Evolutionary conservation across 2,329 filamentous ascomycete genomes (phyloP).

Genomic region (Hysterium pulicare): DNA sequence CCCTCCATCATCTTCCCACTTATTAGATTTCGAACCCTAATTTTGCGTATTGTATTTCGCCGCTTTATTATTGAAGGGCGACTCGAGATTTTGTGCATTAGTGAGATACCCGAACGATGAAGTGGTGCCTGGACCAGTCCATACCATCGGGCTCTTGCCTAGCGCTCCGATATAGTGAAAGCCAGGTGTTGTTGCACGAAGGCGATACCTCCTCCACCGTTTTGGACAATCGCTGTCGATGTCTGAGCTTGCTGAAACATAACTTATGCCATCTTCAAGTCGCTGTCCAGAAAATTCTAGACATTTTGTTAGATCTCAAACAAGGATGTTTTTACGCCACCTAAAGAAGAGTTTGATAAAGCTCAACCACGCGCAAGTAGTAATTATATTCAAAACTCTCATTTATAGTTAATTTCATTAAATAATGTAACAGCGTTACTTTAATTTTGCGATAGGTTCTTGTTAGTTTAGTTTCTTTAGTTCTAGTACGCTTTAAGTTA

Average conservation of each 20-base stretch:
- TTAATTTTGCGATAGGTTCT: too few relatives aligned
- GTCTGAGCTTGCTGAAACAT: constrained; percentile 1
- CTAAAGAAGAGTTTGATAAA: not conserved
- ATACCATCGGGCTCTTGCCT: constrained; percentile 1
- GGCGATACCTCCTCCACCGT: constrained; percentile 1
- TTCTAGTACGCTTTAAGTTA: too few relatives aligned
- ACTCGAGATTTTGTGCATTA: constrained; percentile 1
- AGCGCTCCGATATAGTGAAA: constrained; percentile 1
- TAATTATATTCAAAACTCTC: too few relatives aligned
- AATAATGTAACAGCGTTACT: too few relatives aligned
- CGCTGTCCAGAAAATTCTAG: constrained; percentile 1
- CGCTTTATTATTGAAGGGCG: constrained; percentile 1
- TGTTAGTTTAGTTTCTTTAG: too few relatives aligned
- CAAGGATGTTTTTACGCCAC: constrained; percentile 1
- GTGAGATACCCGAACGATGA: constrained; percentile 1
- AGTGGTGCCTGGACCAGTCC: constrained; percentile 1
- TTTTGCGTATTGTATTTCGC: constrained; percentile 1
- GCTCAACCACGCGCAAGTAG: too few relatives aligned
- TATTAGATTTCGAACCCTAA: constrained; percentile 1
- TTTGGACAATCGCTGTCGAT: constrained; percentile 1
- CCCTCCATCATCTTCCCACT: constrained; percentile 1
- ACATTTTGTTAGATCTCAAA: not conserved
- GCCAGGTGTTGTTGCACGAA: constrained; percentile 1
- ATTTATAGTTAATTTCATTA: too few relatives aligned
- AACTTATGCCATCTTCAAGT: constrained; percentile 1